These are phyloP conservation scores for Novymonas esmeraldas DNA, from an alignment of 208 protist species.

Conservation along the genomic window DNA sequence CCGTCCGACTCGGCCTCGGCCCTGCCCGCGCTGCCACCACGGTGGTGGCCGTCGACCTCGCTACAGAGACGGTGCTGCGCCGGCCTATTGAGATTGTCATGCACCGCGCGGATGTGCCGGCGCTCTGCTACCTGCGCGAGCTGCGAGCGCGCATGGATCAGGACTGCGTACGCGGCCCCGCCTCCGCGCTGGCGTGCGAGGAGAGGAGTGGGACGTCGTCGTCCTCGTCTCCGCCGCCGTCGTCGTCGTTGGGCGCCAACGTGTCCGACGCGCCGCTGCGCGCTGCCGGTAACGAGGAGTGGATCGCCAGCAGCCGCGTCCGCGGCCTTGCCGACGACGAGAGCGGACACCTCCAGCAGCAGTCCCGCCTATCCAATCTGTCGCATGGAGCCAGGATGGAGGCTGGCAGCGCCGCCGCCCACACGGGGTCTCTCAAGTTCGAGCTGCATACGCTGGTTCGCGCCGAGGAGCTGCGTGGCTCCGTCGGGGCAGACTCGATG, in stretches of 20 bases:
- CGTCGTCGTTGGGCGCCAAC: not conserved
- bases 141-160: constrained; percentile 44
- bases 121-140: constrained; percentile 67
- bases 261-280: too few relatives aligned
- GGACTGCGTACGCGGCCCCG: not conserved
- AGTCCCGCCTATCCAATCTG: not conserved
- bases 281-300: too few relatives aligned
- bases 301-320: too few relatives aligned
- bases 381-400: not conserved
- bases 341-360: too few relatives aligned
- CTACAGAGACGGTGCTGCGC: constrained; percentile 28
- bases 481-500: constrained; percentile 31
- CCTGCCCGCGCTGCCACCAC: not conserved
- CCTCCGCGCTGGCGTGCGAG: not conserved
- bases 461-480: constrained; percentile 36
- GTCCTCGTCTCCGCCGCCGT: not conserved
- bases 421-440: constrained; percentile 3
- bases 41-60: constrained; percentile 7
- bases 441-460: constrained; percentile 43
- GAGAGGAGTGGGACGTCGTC: not conserved
- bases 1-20: too few relatives aligned
- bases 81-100: constrained; percentile 44
- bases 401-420: not conserved
- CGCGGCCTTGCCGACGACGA: too few relatives aligned
- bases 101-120: constrained; percentile 51